Base-by-base conservation (phyloP, 1,284 basidiomycete genomes). In the Mycosarcoma maydis region DNA sequence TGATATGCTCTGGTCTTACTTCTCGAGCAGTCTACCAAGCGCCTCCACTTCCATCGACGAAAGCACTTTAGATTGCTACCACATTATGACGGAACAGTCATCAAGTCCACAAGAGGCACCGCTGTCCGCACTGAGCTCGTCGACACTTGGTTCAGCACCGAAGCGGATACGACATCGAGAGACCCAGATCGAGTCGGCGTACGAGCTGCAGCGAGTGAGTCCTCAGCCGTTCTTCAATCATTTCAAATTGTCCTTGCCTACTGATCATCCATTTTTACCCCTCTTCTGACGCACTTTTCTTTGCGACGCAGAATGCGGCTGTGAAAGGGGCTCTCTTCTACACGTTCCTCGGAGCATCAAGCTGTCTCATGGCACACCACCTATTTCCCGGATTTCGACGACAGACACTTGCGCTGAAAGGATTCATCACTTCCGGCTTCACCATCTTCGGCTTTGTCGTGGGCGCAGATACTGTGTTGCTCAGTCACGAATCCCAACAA, bases 361-460 rank as follows among this genome's bases (percentile, higher is more conserved):
- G 67, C 19, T 69, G 61, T n/a, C 56, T 73, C 27, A 46, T 72
- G 54, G 69, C 72, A 20, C 76, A 78, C 37, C 62, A 75, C 22
- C 59, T 78, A n/a, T 78, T 78, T 43, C 74, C 72, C 10, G 58
- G 62, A 17, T 76, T 78, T 39, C 55, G 74, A 9, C 41, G 61
- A 4, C 76, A 78, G 30, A 78, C 76, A 0, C 66, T 78, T n/a
- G 76, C 76, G 2, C 49, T 76, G 10, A 78, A 78, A 49, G 73
- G 69, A 3, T 78, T 78, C 50, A 56, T 78, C 37, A 71, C 73
- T 0, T 71, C 69, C 0, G 75, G 76, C 2, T 60, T 60, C 20
- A 68, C 75, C 45, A 78, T 78, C 51, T 78, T 78, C 24, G 76
- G 76, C 38, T 73, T 78, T 38, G 73, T 75, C 19, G 73, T 75